Evolutionary conservation across 257 asterid species (phyloP).

Genomic region (Cynanchum wilfordii): DNA sequence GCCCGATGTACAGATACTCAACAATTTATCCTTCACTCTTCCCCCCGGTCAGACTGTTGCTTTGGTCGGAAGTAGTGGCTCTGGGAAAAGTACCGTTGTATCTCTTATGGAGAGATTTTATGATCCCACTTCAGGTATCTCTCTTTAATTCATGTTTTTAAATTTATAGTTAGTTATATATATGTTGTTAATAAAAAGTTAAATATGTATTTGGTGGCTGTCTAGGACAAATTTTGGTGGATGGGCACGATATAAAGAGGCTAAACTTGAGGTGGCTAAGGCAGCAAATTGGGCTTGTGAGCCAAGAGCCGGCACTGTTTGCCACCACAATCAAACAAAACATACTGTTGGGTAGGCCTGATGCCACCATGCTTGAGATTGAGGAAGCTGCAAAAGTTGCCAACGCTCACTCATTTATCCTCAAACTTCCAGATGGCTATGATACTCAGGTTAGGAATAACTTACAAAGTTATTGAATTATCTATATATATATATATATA

Average conservation of each 20-base stretch:
- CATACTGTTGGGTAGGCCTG: constrained; percentile 69
- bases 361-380: constrained; percentile 49
- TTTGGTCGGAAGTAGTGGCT: constrained; percentile 86
- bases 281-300: constrained; percentile 82
- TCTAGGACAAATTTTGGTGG: constrained; percentile 62
- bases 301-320: constrained; percentile 89
- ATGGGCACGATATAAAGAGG: constrained; percentile 68
- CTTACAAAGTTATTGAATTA: too few species aligned
- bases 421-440: constrained; percentile 75
- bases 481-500: too few species aligned
- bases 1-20: constrained; percentile 56
- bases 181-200: constrained; percentile 3
- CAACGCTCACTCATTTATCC: constrained; percentile 71
- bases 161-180: too few species aligned
- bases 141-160: not conserved
- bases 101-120: constrained; percentile 90
- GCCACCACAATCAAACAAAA: constrained; percentile 84
- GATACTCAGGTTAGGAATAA: constrained; percentile 56
- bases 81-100: constrained; percentile 89
- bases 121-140: constrained; percentile 75
- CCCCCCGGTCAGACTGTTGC: constrained; percentile 86
- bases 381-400: constrained; percentile 91
- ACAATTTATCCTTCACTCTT: constrained; percentile 49
- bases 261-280: constrained; percentile 75
- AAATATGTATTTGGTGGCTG: constrained; percentile 13